phyloP scores from a whole-genome alignment of 805 yeast species.

The Zygotorulaspora sp. region DNA sequence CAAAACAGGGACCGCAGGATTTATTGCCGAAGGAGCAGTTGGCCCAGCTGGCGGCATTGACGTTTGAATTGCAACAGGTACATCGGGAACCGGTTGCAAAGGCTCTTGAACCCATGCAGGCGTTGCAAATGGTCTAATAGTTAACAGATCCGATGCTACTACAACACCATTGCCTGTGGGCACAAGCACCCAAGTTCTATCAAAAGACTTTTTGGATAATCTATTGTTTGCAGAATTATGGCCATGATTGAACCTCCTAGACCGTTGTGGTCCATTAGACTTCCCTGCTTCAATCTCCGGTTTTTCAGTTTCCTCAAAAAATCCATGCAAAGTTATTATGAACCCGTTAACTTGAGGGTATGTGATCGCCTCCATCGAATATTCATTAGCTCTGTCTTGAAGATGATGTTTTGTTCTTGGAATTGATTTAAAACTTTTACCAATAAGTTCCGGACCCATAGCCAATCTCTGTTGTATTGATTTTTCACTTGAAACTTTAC shows the following conservation, averaged over 20 bases:
- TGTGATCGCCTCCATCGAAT: slow-evolving; percentile 74
- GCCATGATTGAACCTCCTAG: slow-evolving; percentile 32
- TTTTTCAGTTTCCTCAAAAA: slow-evolving; percentile 60
- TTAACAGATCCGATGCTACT: slow-evolving; percentile 80
- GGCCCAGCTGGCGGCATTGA: slow-evolving; percentile 15
- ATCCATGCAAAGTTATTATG: slow-evolving; percentile 77
- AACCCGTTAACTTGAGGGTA: slow-evolving; percentile 71
- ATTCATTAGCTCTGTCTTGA: slow-evolving; percentile 55
- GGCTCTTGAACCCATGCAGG: slow-evolving; percentile 49
- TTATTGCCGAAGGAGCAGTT: slow-evolving; percentile 15
- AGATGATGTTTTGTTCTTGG: slow-evolving; percentile 80
- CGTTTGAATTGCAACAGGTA: too few species aligned
- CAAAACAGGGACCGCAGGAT: slow-evolving; percentile 7
- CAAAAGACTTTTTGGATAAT: slow-evolving; percentile 70
- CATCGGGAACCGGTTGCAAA: slow-evolving; percentile 7
- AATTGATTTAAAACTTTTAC: slow-evolving; percentile 53
- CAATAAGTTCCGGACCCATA: slow-evolving; percentile 65
- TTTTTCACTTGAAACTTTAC: slow-evolving; percentile 51
- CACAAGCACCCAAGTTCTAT: slow-evolving; percentile 73
- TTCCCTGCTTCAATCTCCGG: slow-evolving; percentile 42
- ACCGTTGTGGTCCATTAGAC: slow-evolving; percentile 18
- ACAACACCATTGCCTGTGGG: slow-evolving; percentile 64
- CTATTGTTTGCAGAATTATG: slow-evolving; percentile 33
- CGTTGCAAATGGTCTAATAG: slow-evolving; percentile 57
- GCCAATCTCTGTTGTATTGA: slow-evolving; percentile 56